Evolutionary conservation across 179 eudicot genomes (phyloP).

Genomic region (Silene coronaria): DNA sequence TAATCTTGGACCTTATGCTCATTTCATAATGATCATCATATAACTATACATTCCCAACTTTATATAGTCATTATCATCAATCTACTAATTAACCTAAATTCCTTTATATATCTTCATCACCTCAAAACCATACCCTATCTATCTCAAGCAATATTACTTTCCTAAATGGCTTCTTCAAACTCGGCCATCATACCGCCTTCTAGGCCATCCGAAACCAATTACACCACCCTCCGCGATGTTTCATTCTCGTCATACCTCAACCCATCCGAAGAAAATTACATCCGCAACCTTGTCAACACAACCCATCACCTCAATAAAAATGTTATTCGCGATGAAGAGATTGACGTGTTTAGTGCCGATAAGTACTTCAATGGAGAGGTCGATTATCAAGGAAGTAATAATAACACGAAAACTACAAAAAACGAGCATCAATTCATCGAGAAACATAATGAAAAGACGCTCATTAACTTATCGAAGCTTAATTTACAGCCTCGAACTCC

Average conservation of each 20-base stretch:
- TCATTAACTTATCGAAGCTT: constrained; percentile 2
- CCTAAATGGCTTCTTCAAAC: constrained; percentile 27
- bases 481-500: constrained; percentile 35
- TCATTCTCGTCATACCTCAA: constrained; percentile 56
- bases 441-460: constrained; percentile 3
- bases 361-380: constrained; percentile 59
- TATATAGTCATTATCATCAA: constrained; percentile 18
- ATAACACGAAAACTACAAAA: constrained; percentile 9
- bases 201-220: constrained; percentile 22
- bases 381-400: constrained; percentile 4
- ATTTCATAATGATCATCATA: not conserved
- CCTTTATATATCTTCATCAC: constrained; percentile 2
- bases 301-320: constrained; percentile 25
- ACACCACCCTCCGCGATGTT: constrained; percentile 31
- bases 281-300: constrained; percentile 30
- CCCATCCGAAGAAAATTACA: constrained; percentile 32
- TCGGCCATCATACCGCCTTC: constrained; percentile 20
- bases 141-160: not conserved
- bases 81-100: not conserved
- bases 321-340: constrained; percentile 41
- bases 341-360: constrained; percentile 71
- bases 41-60: not conserved
- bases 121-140: constrained; percentile 1
- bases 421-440: constrained; percentile 3
- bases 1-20: constrained; percentile 12